phyloP scores from a whole-genome alignment of 345 rosid genomes.

The Jatropha curcas region DNA sequence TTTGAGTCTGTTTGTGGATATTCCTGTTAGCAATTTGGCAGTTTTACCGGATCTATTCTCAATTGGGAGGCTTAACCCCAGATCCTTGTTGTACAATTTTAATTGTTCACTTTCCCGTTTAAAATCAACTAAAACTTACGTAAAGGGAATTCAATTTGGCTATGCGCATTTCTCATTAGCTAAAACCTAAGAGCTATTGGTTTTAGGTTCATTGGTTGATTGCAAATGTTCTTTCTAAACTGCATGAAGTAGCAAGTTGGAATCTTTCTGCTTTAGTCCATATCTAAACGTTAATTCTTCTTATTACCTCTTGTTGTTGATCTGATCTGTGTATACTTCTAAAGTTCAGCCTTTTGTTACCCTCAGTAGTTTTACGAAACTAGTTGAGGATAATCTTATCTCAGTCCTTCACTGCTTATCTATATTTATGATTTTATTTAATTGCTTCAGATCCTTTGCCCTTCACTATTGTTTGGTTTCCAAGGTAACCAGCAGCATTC shows the following conservation, averaged over 20 bases:
- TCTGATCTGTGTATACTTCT: too few species aligned
- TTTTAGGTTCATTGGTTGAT: background rate
- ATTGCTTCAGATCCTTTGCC: background rate
- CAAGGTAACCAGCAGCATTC: too few species aligned
- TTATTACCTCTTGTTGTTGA: background rate
- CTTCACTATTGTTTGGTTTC: background rate
- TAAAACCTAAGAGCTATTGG: background rate
- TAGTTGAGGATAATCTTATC: background rate
- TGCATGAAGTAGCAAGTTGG: background rate
- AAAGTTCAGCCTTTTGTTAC: too few species aligned
- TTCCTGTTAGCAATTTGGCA: too few species aligned
- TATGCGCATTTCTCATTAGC: background rate
- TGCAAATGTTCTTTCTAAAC: background rate
- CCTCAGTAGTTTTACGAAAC: background rate
- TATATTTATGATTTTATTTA: background rate
- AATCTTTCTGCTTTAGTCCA: background rate
- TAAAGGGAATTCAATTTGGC: background rate
- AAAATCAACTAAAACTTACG: background rate
- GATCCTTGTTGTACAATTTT: background rate
- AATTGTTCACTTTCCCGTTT: background rate
- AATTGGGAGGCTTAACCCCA: background rate
- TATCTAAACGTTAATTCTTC: background rate
- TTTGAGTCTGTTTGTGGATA: background rate
- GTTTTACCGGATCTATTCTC: background rate
- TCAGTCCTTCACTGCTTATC: too few species aligned